Percentiles rank a stretch among this genome's conserved stretches.
Conservation (phyloP, 352 stramenopile species). For the Pythium sp. region DNA sequence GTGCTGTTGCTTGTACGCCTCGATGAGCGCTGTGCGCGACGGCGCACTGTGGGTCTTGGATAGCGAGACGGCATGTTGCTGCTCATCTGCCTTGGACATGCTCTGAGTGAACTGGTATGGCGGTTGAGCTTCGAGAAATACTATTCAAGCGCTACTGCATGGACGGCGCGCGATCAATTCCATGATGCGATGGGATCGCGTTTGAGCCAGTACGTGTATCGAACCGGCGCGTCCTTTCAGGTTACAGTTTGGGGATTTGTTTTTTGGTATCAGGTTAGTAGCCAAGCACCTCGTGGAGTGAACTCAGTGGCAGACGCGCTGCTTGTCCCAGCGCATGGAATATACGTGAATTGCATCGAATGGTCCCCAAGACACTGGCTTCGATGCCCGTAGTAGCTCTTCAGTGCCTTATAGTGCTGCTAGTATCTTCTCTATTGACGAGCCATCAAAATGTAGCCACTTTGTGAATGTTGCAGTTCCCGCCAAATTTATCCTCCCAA, state of each 20-base stretch:
- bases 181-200: neutral
- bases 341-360: too few species aligned
- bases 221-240: constrained; percentile 5
- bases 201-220: neutral
- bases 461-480: neutral
- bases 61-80: constrained; percentile 9
- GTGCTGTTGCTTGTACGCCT: constrained; percentile 42
- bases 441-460: neutral
- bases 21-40: constrained; percentile 39
- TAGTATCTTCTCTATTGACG: too few species aligned
- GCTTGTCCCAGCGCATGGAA: too few species aligned
- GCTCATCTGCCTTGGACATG: constrained; percentile 12
- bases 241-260: neutral
- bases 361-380: too few species aligned
- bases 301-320: too few species aligned
- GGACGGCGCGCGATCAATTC: neutral
- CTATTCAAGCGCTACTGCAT: neutral
- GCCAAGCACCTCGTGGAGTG: too few species aligned
- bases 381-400: too few species aligned
- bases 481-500: neutral
- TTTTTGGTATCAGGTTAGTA: neutral
- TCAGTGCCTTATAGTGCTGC: too few species aligned
- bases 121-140: neutral
- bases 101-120: neutral
- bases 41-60: constrained; percentile 4